Conservation (phyloP, 148 eudicot species). For the Rhododendron henanense region DNA sequence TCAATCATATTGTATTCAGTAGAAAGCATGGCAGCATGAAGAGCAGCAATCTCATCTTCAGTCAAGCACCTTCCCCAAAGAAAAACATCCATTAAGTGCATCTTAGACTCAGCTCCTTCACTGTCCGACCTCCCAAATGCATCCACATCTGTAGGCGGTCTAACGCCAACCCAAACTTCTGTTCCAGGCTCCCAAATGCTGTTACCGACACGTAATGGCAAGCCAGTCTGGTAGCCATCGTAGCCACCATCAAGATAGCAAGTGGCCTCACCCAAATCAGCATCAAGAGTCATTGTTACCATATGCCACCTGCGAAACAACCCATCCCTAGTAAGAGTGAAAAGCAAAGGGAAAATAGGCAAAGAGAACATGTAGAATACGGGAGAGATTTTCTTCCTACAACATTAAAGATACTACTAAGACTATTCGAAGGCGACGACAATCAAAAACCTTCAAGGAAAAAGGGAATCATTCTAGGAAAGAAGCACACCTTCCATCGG, state of each 20-base stretch:
- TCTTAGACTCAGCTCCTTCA: constrained; percentile 91
- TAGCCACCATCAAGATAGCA: constrained; percentile 91
- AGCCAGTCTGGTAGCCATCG: constrained; percentile 77
- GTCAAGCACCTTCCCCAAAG: constrained; percentile 98
- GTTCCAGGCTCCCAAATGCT: constrained; percentile 94
- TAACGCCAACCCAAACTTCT: constrained; percentile 89
- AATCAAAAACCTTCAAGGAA: background rate
- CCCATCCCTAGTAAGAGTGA: background rate
- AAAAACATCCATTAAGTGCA: constrained; percentile 97
- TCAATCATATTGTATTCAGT: constrained; percentile 65
- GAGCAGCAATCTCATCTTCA: constrained; percentile 85
- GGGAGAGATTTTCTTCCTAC: background rate
- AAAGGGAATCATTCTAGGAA: background rate
- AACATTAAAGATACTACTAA: background rate
- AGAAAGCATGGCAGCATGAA: constrained; percentile 71
- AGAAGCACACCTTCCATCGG: constrained; percentile 84
- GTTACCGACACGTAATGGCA: constrained; percentile 59
- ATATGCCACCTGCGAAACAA: constrained; percentile 83
- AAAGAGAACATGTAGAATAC: background rate
- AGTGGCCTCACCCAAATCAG: constrained; percentile 92
- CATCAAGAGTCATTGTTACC: constrained; percentile 86
- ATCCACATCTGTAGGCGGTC: constrained; percentile 84
- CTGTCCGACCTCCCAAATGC: constrained; percentile 99
- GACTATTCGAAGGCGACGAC: background rate
- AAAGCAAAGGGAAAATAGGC: background rate